Conservation (phyloP, 2,329 filamentous ascomycete species). For the Zymoseptoria ardabiliae region DNA sequence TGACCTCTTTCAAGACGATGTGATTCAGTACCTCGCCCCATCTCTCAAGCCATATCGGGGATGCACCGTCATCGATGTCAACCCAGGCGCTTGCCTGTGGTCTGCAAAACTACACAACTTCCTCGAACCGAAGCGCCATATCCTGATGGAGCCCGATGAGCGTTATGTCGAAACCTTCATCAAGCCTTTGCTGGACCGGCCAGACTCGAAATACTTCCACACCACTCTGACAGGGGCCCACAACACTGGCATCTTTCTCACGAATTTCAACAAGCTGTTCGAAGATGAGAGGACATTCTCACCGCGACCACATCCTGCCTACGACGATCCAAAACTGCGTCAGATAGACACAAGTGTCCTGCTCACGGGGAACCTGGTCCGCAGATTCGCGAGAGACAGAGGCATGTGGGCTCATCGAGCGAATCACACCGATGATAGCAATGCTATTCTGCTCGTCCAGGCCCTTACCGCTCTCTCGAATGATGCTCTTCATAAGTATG, state of each 20-base stretch:
- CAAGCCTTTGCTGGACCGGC: constrained; percentile 33
- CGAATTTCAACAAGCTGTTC: constrained; percentile 47
- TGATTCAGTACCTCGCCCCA: constrained; percentile 60
- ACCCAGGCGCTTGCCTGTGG: constrained; percentile 73
- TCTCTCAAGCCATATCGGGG: constrained; percentile 63
- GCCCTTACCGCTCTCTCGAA: constrained; percentile 35
- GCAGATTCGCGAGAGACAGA: constrained; percentile 2
- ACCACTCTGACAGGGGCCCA: constrained; percentile 24
- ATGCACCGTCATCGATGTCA: constrained; percentile 81
- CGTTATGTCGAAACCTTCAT: constrained; percentile 56
- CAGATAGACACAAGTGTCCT: constrained; percentile 65
- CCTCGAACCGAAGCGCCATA: constrained; percentile 71
- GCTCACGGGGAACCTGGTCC: constrained; percentile 36
- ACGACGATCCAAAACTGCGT: constrained; percentile 34
- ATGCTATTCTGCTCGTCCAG: not conserved
- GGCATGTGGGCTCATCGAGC: not conserved
- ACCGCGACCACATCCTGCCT: constrained; percentile 24
- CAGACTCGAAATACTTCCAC: constrained; percentile 44
- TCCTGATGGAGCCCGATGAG: constrained; percentile 69
- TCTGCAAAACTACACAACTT: constrained; percentile 67
- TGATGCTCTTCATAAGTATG: constrained; percentile 59
- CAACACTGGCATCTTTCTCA: constrained; percentile 11
- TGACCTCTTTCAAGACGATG: constrained; percentile 48
- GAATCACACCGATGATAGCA: not conserved
- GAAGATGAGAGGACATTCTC: constrained; percentile 39